Evolutionary conservation across 1,139 yeast species (phyloP), one percentile per base, ranked within the genome.

Genomic region (Geotrichum histeridarum): DNA sequence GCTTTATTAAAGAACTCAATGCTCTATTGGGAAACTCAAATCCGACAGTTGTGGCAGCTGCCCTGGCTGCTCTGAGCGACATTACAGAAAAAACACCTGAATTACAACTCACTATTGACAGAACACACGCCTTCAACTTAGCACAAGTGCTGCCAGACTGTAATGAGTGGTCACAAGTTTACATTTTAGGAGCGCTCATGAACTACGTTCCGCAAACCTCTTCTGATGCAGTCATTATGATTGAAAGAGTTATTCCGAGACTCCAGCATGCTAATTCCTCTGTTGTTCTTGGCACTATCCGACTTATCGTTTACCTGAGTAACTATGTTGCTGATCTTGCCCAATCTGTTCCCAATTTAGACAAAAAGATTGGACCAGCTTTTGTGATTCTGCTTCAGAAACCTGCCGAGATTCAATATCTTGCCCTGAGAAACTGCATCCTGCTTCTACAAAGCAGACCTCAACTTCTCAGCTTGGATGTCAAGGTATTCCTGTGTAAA

Each of bases 341-440:
- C 9, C 66, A 67, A 31, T 73, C 75, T 11, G 63, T 81, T 5
- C 86, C 87, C 0, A 66, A 75, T 2, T 67, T 85, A 37, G 78
- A 86, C 3, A 77, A 77, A 57, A 74, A 87, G 58, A 71, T 90
- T 49, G 89, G 95, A 0, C 79, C 83, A 4, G 84, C 95, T 0
- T 73, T 91, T 54, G 79, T 84, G 1, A 80, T 91, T 8, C 70
- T 90, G 47, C 73, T 91, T 56, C 77, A 89, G 1, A 87, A 87
- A 61, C 91, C 95, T 0, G 74, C 93, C 0, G 97, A 91, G 67
- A 77, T 88, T 42, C 96, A 90, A 68, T 91, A 90, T 66, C 74
- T 90, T 51, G 87, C 86, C 0, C 73, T 91, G 57, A 73, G 97
- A 64, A 91, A 91, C 67, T 85, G 90, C 48, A 87, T 89, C 27